These are phyloP conservation scores for Melanogaster broomeanus DNA, from an alignment of 768 basidiomycete species.

Conservation along the genomic window DNA sequence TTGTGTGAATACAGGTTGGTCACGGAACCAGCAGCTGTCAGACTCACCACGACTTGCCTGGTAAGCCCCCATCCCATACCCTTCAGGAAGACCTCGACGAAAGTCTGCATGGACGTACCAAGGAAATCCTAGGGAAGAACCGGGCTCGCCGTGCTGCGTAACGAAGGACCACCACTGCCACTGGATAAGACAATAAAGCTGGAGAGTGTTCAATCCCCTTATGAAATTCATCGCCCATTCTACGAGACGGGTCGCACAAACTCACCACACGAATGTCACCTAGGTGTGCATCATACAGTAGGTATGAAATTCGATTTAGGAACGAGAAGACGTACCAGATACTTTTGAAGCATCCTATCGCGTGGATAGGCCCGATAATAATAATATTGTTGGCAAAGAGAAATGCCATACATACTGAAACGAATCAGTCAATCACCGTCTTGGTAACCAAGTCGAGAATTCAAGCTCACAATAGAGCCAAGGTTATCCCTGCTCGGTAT, in stretches of 20 bases:
- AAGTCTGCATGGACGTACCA: not conserved
- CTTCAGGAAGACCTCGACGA: not conserved
- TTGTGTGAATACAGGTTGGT: not conserved
- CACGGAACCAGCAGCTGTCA: not conserved
- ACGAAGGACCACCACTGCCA: not conserved
- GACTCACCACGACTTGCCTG: not conserved
- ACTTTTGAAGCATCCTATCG: not conserved
- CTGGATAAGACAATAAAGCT: not conserved
- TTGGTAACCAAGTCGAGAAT: not conserved
- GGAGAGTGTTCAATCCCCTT: not conserved
- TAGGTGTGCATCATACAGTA: not conserved
- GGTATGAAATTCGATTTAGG: not conserved
- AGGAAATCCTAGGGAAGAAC: not conserved
- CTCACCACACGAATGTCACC: not conserved
- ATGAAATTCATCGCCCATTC: not conserved
- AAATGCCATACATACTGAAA: slow-evolving; percentile 1
- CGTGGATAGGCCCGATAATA: not conserved
- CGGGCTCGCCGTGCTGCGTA: not conserved
- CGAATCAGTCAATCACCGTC: not conserved
- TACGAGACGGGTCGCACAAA: not conserved
- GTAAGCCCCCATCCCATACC: not conserved
- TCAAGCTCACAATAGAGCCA: not conserved
- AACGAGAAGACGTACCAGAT: not conserved
- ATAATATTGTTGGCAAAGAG: not conserved
- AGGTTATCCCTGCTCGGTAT: not conserved